A percentile compares a stretch with the other conserved stretches of the same genome.
Conservation (phyloP, 805 yeast species). For the Pichia occidentalis region DNA sequence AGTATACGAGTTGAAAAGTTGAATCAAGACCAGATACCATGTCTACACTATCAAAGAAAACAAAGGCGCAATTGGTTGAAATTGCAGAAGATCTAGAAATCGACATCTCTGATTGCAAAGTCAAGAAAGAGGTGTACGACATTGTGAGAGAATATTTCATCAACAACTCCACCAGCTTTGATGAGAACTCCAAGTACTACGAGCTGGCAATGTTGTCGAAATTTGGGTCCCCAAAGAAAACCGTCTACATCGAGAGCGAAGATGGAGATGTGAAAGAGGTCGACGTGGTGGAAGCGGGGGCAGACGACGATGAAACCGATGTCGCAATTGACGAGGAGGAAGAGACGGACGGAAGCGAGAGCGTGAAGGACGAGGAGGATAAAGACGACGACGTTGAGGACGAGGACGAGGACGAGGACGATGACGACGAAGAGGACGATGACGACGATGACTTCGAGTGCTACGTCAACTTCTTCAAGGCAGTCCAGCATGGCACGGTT, state of each 20-base stretch:
- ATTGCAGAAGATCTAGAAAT: conserved; percentile 27
- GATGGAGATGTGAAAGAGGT: conserved; percentile 9
- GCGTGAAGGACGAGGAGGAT: conserved; percentile 12
- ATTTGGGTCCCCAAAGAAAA: conserved; percentile 14
- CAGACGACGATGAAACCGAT: conserved; percentile 64
- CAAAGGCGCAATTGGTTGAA: conserved; percentile 27
- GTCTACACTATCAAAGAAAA: conserved; percentile 24
- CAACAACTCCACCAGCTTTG: conserved; percentile 20
- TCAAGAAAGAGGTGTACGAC: conserved; percentile 26
- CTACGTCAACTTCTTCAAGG: conserved; percentile 9
- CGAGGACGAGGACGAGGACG: conserved; percentile 69
- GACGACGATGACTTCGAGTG: conserved; percentile 26
- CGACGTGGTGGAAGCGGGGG: conserved; percentile 11
- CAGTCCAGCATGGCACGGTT: conserved; percentile 10
- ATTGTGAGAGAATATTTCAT: conserved; percentile 19
- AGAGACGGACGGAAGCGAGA: conserved; percentile 3
- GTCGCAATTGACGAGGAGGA: conserved; percentile 71
- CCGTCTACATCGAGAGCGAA: conserved; percentile 14
- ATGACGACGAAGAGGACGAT: conserved; percentile 13
- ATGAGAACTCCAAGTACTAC: conserved; percentile 23
- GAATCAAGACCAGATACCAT: too few species aligned
- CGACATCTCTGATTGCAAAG: conserved; percentile 19
- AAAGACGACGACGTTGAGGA: conserved; percentile 69
- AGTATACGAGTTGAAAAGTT: too few species aligned
- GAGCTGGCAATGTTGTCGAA: conserved; percentile 20